Conservation (phyloP, 1,139 yeast species). For the Nematodospora anomalae region DNA sequence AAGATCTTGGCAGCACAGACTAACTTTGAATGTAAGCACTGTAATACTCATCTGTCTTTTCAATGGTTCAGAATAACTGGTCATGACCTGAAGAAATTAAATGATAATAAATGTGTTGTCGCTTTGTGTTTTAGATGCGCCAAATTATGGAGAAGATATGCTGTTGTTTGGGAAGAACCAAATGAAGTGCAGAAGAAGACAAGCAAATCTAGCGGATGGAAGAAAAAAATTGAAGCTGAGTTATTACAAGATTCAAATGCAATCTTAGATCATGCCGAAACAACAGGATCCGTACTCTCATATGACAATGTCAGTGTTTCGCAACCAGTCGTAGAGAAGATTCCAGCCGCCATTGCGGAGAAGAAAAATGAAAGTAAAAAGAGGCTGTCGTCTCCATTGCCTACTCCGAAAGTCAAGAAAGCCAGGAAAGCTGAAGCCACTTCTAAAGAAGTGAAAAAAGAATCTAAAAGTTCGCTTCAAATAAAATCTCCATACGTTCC, state of each 20-base stretch:
- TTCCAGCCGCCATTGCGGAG: background rate
- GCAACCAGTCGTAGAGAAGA: background rate
- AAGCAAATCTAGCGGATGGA: constrained; percentile 47
- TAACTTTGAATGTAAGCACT: constrained; percentile 61
- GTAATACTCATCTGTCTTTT: constrained; percentile 51
- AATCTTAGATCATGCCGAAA: constrained; percentile 50
- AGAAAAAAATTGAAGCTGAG: constrained; percentile 69
- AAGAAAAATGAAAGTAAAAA: constrained; percentile 1
- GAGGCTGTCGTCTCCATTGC: background rate
- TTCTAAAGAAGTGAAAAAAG: background rate
- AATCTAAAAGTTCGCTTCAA: background rate
- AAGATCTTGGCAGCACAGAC: constrained; percentile 41
- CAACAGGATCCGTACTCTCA: constrained; percentile 17
- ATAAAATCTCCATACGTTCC: background rate
- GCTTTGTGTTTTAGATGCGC: constrained; percentile 90
- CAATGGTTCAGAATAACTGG: constrained; percentile 81
- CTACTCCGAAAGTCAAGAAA: background rate
- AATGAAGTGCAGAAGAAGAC: constrained; percentile 58
- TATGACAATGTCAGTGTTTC: constrained; percentile 1
- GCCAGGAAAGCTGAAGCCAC: background rate
- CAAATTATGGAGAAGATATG: constrained; percentile 86
- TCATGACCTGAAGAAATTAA: constrained; percentile 35
- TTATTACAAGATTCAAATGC: constrained; percentile 62
- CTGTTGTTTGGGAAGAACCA: constrained; percentile 86
- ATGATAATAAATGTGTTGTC: constrained; percentile 28